A percentile compares a stretch with the other conserved stretches of the same genome.
Evolutionary conservation across 2,329 filamentous ascomycete species (phyloP).

Genomic region (Reticulascus tulasneorum): DNA sequence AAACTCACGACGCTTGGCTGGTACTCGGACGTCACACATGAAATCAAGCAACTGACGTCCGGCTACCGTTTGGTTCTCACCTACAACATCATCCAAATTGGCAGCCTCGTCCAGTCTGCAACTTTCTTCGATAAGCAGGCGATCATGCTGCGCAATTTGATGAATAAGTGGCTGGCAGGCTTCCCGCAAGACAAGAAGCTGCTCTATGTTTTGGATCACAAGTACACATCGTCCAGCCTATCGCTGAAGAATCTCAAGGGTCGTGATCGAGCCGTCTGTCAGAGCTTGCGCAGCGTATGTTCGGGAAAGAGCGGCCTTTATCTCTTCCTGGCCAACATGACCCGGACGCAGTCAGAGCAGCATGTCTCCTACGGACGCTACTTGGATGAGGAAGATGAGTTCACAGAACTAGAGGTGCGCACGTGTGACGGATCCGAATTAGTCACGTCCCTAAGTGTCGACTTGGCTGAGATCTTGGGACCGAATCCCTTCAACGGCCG

Average conservation of each 20-base stretch:
- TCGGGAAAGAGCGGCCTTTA: neutral
- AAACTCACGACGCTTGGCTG: conserved; percentile 28
- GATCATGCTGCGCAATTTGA: conserved; percentile 8
- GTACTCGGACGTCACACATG: conserved; percentile 47
- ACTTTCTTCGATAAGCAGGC: conserved; percentile 11
- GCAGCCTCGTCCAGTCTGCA: conserved; percentile 8
- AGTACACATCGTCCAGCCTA: neutral
- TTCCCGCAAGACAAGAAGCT: neutral
- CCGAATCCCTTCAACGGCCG: too few species aligned
- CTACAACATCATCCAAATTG: conserved; percentile 41
- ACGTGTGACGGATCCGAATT: too few species aligned
- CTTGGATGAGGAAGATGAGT: too few species aligned
- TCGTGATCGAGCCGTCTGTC: neutral
- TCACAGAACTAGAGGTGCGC: too few species aligned
- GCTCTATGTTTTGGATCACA: neutral
- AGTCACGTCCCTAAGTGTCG: too few species aligned
- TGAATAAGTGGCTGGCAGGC: conserved; percentile 2
- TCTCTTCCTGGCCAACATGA: conserved; percentile 14
- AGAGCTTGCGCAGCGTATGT: neutral
- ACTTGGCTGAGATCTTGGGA: too few species aligned
- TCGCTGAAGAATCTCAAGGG: neutral
- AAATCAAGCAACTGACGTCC: conserved; percentile 35
- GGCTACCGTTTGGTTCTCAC: conserved; percentile 43
- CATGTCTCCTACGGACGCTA: too few species aligned
- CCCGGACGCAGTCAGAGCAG: too few species aligned